These are phyloP conservation scores for Lantana camara DNA, from an alignment of 257 asterid species.

Conservation along the genomic window DNA sequence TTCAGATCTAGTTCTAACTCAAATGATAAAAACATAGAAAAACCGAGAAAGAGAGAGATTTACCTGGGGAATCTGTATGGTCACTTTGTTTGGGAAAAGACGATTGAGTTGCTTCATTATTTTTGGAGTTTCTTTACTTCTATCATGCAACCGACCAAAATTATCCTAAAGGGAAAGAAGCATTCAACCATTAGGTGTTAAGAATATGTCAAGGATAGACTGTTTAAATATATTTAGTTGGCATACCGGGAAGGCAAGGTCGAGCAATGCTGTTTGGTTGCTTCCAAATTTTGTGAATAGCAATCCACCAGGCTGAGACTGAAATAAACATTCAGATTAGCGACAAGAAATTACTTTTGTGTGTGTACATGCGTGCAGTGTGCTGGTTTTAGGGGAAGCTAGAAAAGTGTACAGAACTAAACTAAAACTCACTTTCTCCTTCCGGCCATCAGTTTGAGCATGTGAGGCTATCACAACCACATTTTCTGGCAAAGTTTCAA, in stretches of 20 bases:
- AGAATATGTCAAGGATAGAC: not conserved
- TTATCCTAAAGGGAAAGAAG: slow-evolving; percentile 53
- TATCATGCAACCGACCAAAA: slow-evolving; percentile 79
- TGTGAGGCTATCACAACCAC: slow-evolving; percentile 80
- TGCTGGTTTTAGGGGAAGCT: too few relatives aligned
- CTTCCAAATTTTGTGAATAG: slow-evolving; percentile 84
- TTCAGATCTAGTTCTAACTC: slow-evolving; percentile 2
- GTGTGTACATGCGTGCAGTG: not conserved
- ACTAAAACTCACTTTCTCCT: slow-evolving; percentile 76
- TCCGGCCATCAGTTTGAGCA: slow-evolving; percentile 78
- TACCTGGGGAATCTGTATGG: slow-evolving; percentile 93
- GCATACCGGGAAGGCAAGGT: slow-evolving; percentile 90
- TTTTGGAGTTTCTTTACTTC: slow-evolving; percentile 85
- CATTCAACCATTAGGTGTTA: slow-evolving; percentile 6
- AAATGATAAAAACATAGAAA: slow-evolving; percentile 1
- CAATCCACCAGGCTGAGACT: slow-evolving; percentile 88
- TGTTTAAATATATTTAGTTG: not conserved
- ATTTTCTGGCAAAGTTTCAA: slow-evolving; percentile 76
- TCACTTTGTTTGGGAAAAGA: slow-evolving; percentile 91
- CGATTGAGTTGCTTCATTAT: slow-evolving; percentile 81
- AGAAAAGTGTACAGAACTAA: slow-evolving; percentile 15
- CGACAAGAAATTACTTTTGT: not conserved
- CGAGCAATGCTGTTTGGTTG: slow-evolving; percentile 92
- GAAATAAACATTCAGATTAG: slow-evolving; percentile 26
- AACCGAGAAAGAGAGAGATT: slow-evolving; percentile 22